phyloP scores from a whole-genome alignment of 2,329 filamentous ascomycete genomes.

The Talaromyces pinophilus region DNA sequence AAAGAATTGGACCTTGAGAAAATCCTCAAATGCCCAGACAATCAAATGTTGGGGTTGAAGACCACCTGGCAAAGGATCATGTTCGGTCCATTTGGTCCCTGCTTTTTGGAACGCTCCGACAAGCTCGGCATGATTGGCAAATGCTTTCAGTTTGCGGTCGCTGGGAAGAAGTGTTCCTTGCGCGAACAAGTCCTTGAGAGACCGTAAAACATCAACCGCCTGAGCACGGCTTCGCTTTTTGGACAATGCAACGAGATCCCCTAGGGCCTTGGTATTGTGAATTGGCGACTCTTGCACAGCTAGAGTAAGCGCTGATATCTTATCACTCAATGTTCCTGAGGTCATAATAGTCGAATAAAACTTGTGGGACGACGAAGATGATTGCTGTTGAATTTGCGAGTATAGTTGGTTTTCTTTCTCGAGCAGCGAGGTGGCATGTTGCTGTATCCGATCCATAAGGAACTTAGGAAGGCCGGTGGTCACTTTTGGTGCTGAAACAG shows the following conservation, averaged over 20 bases:
- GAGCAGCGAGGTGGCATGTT: slow-evolving; percentile 72
- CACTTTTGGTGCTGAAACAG: slow-evolving; percentile 52
- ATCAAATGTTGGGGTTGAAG: slow-evolving; percentile 78
- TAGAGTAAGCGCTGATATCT: slow-evolving; percentile 90
- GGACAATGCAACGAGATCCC: slow-evolving; percentile 78
- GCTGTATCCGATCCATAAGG: slow-evolving; percentile 58
- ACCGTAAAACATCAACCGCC: slow-evolving; percentile 86
- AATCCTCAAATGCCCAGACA: slow-evolving; percentile 89
- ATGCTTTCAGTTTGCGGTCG: slow-evolving; percentile 77
- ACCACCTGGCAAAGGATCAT: slow-evolving; percentile 71
- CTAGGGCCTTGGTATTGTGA: slow-evolving; percentile 86
- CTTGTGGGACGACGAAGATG: slow-evolving; percentile 84
- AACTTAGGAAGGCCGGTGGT: slow-evolving; percentile 52
- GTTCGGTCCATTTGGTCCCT: slow-evolving; percentile 64
- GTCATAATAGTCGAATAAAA: slow-evolving; percentile 98
- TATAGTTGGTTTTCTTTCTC: slow-evolving; percentile 78
- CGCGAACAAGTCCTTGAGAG: slow-evolving; percentile 90
- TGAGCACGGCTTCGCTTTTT: slow-evolving; percentile 91
- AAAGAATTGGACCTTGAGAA: slow-evolving; percentile 92
- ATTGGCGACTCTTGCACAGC: slow-evolving; percentile 94
- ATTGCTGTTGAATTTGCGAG: slow-evolving; percentile 66
- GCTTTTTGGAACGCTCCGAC: slow-evolving; percentile 68
- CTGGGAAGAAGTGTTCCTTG: slow-evolving; percentile 82
- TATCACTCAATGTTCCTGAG: slow-evolving; percentile 93
- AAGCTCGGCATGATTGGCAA: slow-evolving; percentile 76